Percentiles rank a stretch among this genome's conserved stretches.
phyloP scores from a whole-genome alignment of 805 yeast species.

The Candida xiaguanensis region DNA sequence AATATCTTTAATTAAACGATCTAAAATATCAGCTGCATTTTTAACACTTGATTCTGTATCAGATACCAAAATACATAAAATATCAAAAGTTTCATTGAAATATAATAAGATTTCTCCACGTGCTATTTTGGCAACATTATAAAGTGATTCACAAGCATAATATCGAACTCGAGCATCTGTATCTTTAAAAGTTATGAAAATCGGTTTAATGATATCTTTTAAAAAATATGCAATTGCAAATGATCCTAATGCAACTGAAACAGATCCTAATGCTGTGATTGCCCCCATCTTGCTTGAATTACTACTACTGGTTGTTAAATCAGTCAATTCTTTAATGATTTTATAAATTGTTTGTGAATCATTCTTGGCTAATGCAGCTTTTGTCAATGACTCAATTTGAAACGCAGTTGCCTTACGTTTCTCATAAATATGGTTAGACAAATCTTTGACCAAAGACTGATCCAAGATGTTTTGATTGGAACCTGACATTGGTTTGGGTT shows the following conservation, averaged over 20 bases:
- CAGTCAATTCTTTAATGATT: conserved; percentile 76
- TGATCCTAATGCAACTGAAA: conserved; percentile 86
- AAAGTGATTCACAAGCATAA: conserved; percentile 93
- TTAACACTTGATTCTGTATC: conserved; percentile 89
- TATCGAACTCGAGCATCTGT: conserved; percentile 96
- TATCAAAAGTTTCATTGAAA: conserved; percentile 94
- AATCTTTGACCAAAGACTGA: conserved; percentile 35
- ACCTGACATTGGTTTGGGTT: conserved; percentile 17
- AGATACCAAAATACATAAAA: conserved; percentile 81
- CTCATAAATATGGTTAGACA: conserved; percentile 44
- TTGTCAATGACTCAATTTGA: conserved; percentile 74
- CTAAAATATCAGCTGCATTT: conserved; percentile 92
- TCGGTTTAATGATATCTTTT: conserved; percentile 87
- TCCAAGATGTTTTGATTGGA: conserved; percentile 28
- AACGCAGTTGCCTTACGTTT: conserved; percentile 47
- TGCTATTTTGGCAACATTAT: conserved; percentile 94
- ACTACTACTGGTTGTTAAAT: conserved; percentile 67
- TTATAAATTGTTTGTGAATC: conserved; percentile 57
- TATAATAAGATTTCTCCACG: conserved; percentile 88
- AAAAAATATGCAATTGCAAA: conserved; percentile 79
- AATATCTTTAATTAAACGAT: conserved; percentile 86
- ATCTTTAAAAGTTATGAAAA: conserved; percentile 91
- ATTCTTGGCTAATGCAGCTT: conserved; percentile 58
- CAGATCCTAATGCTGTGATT: conserved; percentile 91
- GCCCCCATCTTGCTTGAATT: conserved; percentile 86